A percentile compares a stretch with the other conserved stretches of the same genome.
Evolutionary conservation across 2,329 filamentous ascomycete species (phyloP).

Genomic region (Fusarium sp.): DNA sequence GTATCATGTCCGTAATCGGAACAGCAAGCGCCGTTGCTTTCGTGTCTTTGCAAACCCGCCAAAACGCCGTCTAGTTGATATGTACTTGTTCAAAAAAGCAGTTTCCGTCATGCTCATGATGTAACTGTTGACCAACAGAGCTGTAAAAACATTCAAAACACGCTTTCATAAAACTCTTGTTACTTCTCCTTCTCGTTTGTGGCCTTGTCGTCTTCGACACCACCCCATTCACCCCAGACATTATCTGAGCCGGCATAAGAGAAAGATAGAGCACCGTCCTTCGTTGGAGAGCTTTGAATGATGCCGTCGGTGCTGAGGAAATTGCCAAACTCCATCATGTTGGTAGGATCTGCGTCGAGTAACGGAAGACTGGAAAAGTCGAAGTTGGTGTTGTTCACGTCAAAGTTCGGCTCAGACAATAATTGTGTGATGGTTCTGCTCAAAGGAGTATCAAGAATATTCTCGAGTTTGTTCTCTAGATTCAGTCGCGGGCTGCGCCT

Average conservation of each 20-base stretch:
- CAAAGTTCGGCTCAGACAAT: constrained; percentile 66
- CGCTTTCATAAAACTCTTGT: constrained; percentile 17
- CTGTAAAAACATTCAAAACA: constrained; percentile 18
- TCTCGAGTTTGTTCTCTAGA: constrained; percentile 54
- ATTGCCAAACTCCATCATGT: constrained; percentile 59
- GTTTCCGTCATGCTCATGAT: constrained; percentile 25
- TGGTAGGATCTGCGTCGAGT: constrained; percentile 52
- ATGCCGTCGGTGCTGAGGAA: constrained; percentile 60
- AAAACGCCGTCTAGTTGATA: constrained; percentile 36
- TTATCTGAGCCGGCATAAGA: constrained; percentile 47
- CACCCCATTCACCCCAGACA: constrained; percentile 48
- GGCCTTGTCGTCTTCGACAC: constrained; percentile 30
- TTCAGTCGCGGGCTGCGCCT: constrained; percentile 58
- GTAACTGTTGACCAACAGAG: constrained; percentile 36
- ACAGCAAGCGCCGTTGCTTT: constrained; percentile 22
- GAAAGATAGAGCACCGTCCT: constrained; percentile 43
- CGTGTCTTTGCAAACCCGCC: background rate
- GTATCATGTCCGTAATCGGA: constrained; percentile 29
- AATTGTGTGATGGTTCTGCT: constrained; percentile 72
- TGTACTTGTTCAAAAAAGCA: constrained; percentile 24
- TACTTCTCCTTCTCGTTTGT: constrained; percentile 35
- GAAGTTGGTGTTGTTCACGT: constrained; percentile 56
- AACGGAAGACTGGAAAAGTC: constrained; percentile 56
- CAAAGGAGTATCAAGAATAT: constrained; percentile 65
- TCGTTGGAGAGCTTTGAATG: constrained; percentile 62